phyloP scores from a whole-genome alignment of 2,329 filamentous ascomycete genomes.

The Colletotrichum paranaense region DNA sequence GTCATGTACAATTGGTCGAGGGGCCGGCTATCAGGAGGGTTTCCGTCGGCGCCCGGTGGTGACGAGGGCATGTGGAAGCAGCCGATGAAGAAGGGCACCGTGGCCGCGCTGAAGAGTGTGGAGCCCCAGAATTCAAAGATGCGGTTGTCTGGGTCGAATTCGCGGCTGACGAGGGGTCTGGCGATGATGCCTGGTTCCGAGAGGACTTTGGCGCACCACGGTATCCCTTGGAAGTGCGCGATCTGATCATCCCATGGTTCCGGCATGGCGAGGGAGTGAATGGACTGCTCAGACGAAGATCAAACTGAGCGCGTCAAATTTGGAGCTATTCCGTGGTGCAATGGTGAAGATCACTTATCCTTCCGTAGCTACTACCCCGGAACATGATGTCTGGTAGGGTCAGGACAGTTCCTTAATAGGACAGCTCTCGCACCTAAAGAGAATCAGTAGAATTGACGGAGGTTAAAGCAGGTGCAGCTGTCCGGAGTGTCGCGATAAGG shows the following conservation, averaged over 20 bases:
- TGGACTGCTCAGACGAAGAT: neutral
- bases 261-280: neutral
- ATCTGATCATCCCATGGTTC: neutral
- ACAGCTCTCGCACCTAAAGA: neutral
- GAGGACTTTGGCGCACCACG: neutral
- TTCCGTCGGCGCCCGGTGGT: neutral
- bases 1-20: neutral
- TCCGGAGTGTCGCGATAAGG: neutral
- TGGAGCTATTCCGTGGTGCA: neutral
- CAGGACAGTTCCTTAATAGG: neutral
- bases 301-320: neutral
- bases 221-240: neutral
- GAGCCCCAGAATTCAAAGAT: slow-evolving; percentile 7
- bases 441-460: neutral
- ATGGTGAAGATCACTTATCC: neutral
- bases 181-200: neutral
- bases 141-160: slow-evolving; percentile 1
- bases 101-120: neutral
- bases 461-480: neutral
- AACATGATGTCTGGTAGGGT: neutral
- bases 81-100: slow-evolving; percentile 8
- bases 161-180: neutral
- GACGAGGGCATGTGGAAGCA: neutral
- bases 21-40: neutral
- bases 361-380: neutral